These are phyloP conservation scores for Aegle marmelos DNA, from an alignment of 345 rosid species.

Conservation along the genomic window DNA sequence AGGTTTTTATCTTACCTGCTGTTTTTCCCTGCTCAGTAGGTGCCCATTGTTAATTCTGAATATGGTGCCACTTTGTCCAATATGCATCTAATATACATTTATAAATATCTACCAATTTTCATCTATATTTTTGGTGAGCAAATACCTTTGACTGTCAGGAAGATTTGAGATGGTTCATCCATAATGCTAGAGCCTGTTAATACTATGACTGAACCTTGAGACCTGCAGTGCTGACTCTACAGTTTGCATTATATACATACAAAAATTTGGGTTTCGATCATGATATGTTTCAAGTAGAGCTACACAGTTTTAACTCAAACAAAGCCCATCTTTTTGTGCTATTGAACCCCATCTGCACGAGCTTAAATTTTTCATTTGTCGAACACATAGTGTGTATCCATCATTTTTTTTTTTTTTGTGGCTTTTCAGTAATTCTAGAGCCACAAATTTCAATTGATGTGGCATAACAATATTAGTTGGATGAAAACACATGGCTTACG, in stretches of 20 bases:
- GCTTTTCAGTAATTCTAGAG: too few species aligned
- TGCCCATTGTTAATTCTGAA: neutral
- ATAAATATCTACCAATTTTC: neutral
- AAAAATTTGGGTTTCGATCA: neutral
- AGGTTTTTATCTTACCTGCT: conserved; percentile 45
- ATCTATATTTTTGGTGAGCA: neutral
- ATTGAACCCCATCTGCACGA: neutral
- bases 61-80: neutral
- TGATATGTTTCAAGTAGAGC: neutral
- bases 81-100: neutral
- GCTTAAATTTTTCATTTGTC: neutral
- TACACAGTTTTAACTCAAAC: neutral
- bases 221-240: neutral
- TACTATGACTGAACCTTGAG: neutral
- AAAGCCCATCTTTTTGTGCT: neutral
- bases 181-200: neutral
- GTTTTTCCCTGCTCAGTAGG: neutral
- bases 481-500: too few species aligned
- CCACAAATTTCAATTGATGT: too few species aligned
- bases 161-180: neutral
- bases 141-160: neutral
- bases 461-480: too few species aligned
- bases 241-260: neutral
- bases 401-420: too few species aligned
- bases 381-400: too few species aligned